Evolutionary conservation across 176 grass and related monocot species (phyloP).

Genomic region (Avena atlantica): DNA sequence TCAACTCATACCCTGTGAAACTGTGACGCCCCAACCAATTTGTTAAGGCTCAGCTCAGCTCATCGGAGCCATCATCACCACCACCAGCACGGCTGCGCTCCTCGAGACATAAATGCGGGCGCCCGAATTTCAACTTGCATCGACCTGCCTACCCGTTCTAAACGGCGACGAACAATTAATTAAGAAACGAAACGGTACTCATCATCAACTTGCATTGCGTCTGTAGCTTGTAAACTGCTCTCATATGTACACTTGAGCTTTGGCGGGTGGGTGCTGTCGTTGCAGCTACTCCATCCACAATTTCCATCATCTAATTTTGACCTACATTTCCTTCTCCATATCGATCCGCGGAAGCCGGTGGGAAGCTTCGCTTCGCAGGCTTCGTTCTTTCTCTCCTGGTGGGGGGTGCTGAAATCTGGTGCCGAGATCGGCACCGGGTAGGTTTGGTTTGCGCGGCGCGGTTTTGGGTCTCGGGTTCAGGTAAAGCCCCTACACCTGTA

Average conservation of each 20-base stretch:
- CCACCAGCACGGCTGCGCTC: neutral
- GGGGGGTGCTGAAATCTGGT: neutral
- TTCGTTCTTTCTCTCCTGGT: conserved; percentile 4
- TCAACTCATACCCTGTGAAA: neutral
- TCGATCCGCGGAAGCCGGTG: neutral
- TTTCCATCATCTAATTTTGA: conserved; percentile 14
- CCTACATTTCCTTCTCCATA: conserved; percentile 21
- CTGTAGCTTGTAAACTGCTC: conserved; percentile 24
- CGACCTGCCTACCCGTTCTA: neutral
- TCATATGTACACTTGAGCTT: conserved; percentile 62
- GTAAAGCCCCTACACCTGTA: conserved; percentile 49
- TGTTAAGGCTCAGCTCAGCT: neutral
- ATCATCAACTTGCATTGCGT: conserved; percentile 2
- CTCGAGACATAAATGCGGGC: neutral
- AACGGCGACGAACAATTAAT: neutral
- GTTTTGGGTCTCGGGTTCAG: conserved; percentile 37
- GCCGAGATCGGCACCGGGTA: neutral
- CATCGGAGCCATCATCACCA: neutral
- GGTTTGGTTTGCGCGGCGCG: neutral
- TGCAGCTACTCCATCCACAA: conserved; percentile 18
- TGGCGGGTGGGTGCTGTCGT: conserved; percentile 12
- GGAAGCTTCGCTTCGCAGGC: conserved; percentile 35
- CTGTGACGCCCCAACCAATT: conserved; percentile 9
- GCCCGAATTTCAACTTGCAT: neutral
- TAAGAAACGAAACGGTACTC: neutral